A percentile compares a stretch with the other conserved stretches of the same genome.
Conservation (phyloP, 140 eudicot genomes). For the Bidens hawaiensis region DNA sequence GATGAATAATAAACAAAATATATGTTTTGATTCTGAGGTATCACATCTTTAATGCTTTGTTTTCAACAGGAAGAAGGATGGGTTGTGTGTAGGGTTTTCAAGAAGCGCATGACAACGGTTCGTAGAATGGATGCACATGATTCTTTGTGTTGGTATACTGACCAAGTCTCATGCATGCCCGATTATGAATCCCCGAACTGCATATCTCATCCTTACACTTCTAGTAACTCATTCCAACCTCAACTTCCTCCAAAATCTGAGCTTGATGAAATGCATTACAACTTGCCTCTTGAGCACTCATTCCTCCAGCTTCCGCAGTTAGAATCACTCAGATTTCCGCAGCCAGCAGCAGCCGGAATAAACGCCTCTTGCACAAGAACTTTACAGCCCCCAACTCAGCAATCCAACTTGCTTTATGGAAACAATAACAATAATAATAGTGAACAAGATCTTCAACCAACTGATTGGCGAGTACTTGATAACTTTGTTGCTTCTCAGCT, state of each 20-base stretch:
- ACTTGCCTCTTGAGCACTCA: conserved; percentile 46
- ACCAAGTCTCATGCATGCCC: conserved; percentile 81
- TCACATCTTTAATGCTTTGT: conserved; percentile 5
- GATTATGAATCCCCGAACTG: conserved; percentile 57
- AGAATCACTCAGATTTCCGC: conserved; percentile 57
- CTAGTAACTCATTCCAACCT: conserved; percentile 28
- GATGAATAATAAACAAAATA: not conserved
- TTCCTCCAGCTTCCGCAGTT: conserved; percentile 67
- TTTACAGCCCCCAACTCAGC: conserved; percentile 29
- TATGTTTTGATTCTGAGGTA: not conserved
- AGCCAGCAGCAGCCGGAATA: conserved; percentile 15
- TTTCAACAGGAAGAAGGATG: conserved; percentile 89
- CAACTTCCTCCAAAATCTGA: conserved; percentile 50
- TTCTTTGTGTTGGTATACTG: conserved; percentile 62
- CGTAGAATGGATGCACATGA: conserved; percentile 66
- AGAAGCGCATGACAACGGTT: conserved; percentile 59
- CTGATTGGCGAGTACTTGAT: conserved; percentile 89
- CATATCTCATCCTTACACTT: conserved; percentile 35
- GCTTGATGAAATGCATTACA: conserved; percentile 48
- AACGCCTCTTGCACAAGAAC: conserved; percentile 15
- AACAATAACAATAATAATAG: conserved; percentile 2
- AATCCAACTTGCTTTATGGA: conserved; percentile 27
- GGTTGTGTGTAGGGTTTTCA: conserved; percentile 94
- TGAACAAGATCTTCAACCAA: conserved; percentile 47
- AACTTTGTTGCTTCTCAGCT: conserved; percentile 88